Base-by-base conservation (phyloP, 352 stramenopile genomes). In the Phytophthora pseudosyringae region DNA sequence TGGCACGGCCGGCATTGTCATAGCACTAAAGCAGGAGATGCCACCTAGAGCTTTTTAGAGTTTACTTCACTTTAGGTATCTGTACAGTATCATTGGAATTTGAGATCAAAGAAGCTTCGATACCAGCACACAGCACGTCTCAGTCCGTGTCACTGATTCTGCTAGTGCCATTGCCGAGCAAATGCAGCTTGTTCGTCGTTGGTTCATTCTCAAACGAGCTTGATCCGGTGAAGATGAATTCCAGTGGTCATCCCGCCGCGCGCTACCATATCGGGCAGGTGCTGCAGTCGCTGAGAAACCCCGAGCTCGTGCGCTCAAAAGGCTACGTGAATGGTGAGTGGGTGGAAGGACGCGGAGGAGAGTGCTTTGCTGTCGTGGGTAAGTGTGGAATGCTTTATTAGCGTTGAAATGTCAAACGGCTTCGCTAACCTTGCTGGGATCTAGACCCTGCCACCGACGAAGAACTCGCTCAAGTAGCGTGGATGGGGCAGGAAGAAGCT, bases 251-350 rank as follows among this genome's bases (percentile, higher is more conserved):
- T 45, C 33, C 35, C 10, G 35, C 44, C 12, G n/a, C 26, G 7
- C 59, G 13, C 21, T 46, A 52, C 41, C 48, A 49, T 9, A 1
- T 60, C 0, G 35, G 55, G 1, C 40, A 56, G 33, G 38, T 69
- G 31, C 21, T 69, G 32, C 31, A 53, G 18, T 61, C 41, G 28
- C 50, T 90, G 26, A 53, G 52, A 45, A 81, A 84, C 43, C 73
- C 75, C 0, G 71, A 88, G 5, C 71, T 90, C 16, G 74, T 90
- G 28, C 77, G 78, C 45, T 77, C 75, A 25, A 77, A 88, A 40
- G 73, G 76, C 11, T 90, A 78, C 63, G 80, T 89, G 52, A 77
- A 79, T 47, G 83, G 83, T 28, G 58, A 83, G 29, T 91, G 83
- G 83, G 51, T 85, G 43, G 76, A 86, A 41, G 69, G 73, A 21